Evolutionary conservation across 179 eudicot species (phyloP).

Genomic region (Camellia oleifera): DNA sequence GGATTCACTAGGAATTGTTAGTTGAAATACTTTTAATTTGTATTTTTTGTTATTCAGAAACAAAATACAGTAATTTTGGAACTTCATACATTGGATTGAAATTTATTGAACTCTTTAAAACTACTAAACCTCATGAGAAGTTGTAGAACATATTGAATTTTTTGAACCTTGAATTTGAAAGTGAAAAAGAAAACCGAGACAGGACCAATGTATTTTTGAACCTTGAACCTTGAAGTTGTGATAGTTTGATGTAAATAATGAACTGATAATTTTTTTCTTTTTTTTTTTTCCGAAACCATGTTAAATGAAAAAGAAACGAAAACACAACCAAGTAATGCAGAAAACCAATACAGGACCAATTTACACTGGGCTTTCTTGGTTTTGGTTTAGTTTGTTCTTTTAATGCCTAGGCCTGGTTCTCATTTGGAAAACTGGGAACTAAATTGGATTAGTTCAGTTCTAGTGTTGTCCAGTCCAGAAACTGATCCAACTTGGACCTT

Average conservation of each 20-base stretch:
- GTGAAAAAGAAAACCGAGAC: not conserved
- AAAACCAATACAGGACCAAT: no score
- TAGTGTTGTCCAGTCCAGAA: no score
- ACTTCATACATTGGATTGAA: not conserved
- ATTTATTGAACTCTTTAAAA: not conserved
- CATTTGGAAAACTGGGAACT: no score
- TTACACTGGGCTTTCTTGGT: no score
- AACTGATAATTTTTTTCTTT: not conserved
- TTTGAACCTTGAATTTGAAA: not conserved
- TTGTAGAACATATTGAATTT: not conserved
- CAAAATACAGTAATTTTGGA: not conserved
- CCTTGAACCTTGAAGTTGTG: not conserved
- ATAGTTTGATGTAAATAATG: slow-evolving; percentile 3
- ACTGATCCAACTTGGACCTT: no score
- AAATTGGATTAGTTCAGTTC: no score
- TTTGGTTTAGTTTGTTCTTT: no score
- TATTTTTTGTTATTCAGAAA: not conserved
- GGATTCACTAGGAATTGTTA: not conserved
- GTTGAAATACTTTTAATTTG: not conserved
- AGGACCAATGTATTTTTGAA: no score
- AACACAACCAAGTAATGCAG: no score
- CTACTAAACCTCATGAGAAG: not conserved
- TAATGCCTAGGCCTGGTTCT: no score
- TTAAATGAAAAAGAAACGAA: no score
- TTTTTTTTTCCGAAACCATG: no score